Percentiles rank a stretch among this genome's conserved stretches.
Evolutionary conservation across 176 grass and related monocot species (phyloP).

Genomic region (Triticum aestivum): DNA sequence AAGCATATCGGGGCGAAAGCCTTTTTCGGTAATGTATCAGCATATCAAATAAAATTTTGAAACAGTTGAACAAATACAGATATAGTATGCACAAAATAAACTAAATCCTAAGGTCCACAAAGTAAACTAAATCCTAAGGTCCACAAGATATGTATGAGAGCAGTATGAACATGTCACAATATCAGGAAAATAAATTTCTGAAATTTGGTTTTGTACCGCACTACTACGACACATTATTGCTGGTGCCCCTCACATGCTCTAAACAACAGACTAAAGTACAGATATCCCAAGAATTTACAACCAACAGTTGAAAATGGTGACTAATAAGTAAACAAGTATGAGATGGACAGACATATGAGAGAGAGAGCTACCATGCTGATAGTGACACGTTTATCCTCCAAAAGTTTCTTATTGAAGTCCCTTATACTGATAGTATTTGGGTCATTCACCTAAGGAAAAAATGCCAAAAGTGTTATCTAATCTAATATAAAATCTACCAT

Average conservation of each 20-base stretch:
- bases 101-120: not conserved
- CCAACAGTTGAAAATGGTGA: constrained; percentile 9
- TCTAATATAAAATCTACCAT: not conserved
- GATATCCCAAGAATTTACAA: not conserved
- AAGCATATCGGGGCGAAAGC: not conserved
- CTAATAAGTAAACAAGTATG: not conserved
- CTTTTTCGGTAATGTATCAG: not conserved
- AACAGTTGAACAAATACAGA: not conserved
- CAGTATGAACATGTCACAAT: not conserved
- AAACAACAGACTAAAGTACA: not conserved
- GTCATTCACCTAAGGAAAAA: constrained; percentile 68
- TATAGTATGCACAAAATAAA: not conserved
- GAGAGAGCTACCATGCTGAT: constrained; percentile 69
- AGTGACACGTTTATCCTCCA: constrained; percentile 73
- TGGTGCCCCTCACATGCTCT: not conserved
- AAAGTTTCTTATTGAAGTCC: constrained; percentile 92
- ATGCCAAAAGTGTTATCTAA: not conserved
- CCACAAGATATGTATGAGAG: not conserved
- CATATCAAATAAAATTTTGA: not conserved
- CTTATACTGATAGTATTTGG: constrained; percentile 81
- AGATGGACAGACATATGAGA: not conserved
- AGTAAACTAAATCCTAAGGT: not conserved
- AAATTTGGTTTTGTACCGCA: not conserved
- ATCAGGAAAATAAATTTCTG: not conserved
- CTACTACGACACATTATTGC: not conserved